Evolutionary conservation across 2,329 filamentous ascomycete species (phyloP).

Genomic region (Cryphonectria parasitica): DNA sequence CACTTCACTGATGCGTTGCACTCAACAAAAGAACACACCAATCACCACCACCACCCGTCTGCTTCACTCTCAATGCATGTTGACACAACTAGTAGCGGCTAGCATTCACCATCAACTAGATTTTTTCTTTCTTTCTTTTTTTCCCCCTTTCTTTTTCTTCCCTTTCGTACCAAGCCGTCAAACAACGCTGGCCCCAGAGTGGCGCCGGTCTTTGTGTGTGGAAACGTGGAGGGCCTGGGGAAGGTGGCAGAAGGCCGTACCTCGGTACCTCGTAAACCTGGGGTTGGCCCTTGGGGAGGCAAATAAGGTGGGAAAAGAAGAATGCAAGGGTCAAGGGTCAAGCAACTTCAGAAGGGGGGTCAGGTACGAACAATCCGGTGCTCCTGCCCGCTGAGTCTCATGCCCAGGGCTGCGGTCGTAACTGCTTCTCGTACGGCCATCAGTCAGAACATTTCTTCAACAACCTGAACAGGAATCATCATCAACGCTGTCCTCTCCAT

Average conservation of each 20-base stretch:
- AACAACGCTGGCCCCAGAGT: neutral
- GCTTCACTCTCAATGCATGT: neutral
- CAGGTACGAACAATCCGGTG: neutral
- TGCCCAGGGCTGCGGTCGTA: neutral
- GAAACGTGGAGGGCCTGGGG: neutral
- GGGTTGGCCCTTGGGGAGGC: neutral
- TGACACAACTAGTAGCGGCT: neutral
- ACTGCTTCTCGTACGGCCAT: no score
- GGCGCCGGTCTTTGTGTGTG: neutral
- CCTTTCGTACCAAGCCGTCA: neutral
- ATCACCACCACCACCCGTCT: neutral
- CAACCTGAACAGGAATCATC: neutral
- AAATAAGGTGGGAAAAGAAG: neutral
- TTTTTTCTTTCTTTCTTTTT: neutral
- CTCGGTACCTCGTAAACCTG: conserved; percentile 1
- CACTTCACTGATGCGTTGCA: neutral
- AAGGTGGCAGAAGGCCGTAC: neutral
- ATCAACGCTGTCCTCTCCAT: neutral
- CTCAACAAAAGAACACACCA: neutral
- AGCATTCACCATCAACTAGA: neutral
- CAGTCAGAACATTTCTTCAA: neutral
- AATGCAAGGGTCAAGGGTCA: neutral
- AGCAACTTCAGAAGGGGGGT: neutral
- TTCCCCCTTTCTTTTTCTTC: no score
- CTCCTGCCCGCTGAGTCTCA: neutral